A percentile compares a stretch with the other conserved stretches of the same genome.
These are phyloP conservation scores for Hansenula anomala DNA, from an alignment of 1,139 yeast genomes.

Conservation along the genomic window DNA sequence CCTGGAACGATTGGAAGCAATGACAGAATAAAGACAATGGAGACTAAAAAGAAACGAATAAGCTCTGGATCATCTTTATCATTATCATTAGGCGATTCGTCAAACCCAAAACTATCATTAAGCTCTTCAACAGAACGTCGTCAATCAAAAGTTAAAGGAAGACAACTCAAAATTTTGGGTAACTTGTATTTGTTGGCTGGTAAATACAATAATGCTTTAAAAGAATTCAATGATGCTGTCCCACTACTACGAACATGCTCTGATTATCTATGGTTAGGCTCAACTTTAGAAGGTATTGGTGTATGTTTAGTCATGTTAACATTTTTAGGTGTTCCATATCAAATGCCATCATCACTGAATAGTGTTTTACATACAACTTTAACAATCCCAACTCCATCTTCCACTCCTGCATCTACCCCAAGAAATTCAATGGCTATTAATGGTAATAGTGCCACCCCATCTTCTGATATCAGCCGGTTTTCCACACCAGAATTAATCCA, in stretches of 20 bases:
- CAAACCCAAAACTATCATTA: slow-evolving; percentile 21
- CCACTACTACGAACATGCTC: slow-evolving; percentile 52
- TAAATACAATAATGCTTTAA: slow-evolving; percentile 63
- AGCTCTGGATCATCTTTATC: slow-evolving; percentile 19
- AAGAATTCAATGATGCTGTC: slow-evolving; percentile 70
- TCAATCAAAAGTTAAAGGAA: slow-evolving; percentile 55
- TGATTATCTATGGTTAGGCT: slow-evolving; percentile 85
- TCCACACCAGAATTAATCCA: slow-evolving; percentile 47
- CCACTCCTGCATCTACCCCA: slow-evolving; percentile 33
- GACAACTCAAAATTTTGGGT: slow-evolving; percentile 73
- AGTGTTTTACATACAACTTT: slow-evolving; percentile 22
- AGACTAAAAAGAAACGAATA: slow-evolving; percentile 17
- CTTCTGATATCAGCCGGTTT: slow-evolving; percentile 20
- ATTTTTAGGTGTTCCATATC: slow-evolving; percentile 53
- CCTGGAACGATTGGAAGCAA: slow-evolving; percentile 54
- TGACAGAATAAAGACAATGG: slow-evolving; percentile 10
- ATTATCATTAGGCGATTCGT: slow-evolving; percentile 23
- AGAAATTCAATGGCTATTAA: slow-evolving; percentile 31
- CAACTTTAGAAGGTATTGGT: slow-evolving; percentile 77
- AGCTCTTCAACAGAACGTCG: slow-evolving; percentile 43
- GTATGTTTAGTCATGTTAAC: slow-evolving; percentile 60
- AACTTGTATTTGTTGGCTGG: slow-evolving; percentile 80
- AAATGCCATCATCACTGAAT: slow-evolving; percentile 48
- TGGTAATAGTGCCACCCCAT: slow-evolving; percentile 6
- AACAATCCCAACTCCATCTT: slow-evolving; percentile 10